phyloP scores from a whole-genome alignment of 2,329 filamentous ascomycete genomes.

The Neoscytalidium dimidiatum region DNA sequence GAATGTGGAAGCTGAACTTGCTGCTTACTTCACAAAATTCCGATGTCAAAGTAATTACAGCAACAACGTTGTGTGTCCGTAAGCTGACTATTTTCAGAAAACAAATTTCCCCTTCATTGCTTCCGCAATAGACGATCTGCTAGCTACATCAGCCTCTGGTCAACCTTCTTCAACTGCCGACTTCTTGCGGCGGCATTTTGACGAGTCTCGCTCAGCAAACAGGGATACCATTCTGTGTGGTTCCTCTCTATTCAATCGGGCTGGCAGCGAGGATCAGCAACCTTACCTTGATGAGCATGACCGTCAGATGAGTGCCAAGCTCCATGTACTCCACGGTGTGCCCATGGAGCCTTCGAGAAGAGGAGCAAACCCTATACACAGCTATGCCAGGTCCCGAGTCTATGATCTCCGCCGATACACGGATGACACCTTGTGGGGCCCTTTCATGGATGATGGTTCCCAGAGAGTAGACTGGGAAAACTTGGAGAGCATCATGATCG shows the following conservation, averaged over 20 bases:
- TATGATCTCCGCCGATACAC: conserved; percentile 75
- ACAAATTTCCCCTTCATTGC: conserved; percentile 37
- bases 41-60: conserved; percentile 39
- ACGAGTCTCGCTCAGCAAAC: conserved; percentile 47
- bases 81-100: conserved; percentile 27
- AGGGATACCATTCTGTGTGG: conserved; percentile 63
- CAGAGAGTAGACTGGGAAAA: conserved; percentile 76
- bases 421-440: conserved; percentile 65
- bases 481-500: conserved; percentile 72
- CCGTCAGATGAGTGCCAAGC: conserved; percentile 67
- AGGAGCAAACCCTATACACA: conserved; percentile 45
- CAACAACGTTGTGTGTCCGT: conserved; percentile 5
- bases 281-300: conserved; percentile 39
- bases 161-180: conserved; percentile 42
- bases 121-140: conserved; percentile 43
- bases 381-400: conserved; percentile 67
- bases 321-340: conserved; percentile 70
- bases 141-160: conserved; percentile 26
- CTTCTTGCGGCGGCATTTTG: conserved; percentile 45
- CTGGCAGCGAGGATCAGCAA: not conserved
- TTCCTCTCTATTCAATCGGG: conserved; percentile 61
- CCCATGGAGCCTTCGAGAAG: conserved; percentile 39
- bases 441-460: conserved; percentile 66
- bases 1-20: conserved; percentile 43
- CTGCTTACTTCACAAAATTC: conserved; percentile 46